These are phyloP conservation scores for Beauveria pseudobassiana DNA, from an alignment of 2,329 filamentous ascomycete species.

Conservation along the genomic window DNA sequence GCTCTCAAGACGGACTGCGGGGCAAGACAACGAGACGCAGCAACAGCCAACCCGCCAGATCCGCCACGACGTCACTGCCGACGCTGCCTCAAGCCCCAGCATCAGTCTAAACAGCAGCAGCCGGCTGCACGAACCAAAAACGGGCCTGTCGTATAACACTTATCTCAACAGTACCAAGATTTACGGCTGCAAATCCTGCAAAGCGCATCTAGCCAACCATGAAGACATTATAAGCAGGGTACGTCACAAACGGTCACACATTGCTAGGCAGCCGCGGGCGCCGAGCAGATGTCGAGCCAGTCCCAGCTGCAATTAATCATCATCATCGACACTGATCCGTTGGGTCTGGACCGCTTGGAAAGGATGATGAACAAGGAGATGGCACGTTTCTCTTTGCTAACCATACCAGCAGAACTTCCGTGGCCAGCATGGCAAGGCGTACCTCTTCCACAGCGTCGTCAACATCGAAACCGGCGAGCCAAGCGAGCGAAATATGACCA, in stretches of 20 bases:
- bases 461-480: conserved; percentile 79
- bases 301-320: background rate
- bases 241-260: conserved; percentile 27
- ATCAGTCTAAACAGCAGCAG: background rate
- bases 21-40: background rate
- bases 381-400: background rate
- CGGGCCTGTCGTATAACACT: conserved; percentile 88
- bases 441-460: conserved; percentile 89
- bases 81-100: background rate
- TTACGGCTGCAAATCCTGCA: conserved; percentile 91
- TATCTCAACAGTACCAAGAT: conserved; percentile 83
- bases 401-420: conserved; percentile 73
- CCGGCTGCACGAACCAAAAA: conserved; percentile 28
- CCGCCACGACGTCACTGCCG: background rate
- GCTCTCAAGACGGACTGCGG: background rate
- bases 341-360: background rate
- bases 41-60: background rate
- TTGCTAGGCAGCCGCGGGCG: background rate
- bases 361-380: background rate
- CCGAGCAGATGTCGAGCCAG: background rate
- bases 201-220: conserved; percentile 89
- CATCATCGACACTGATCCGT: too few species aligned
- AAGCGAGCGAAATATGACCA: conserved; percentile 97
- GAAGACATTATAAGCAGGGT: conserved; percentile 95
- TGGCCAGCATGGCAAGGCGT: conserved; percentile 96